Percentiles rank a stretch among this genome's conserved stretches.
phyloP scores from a whole-genome alignment of 2,329 filamentous ascomycete species.

The Penicillium psychrosexuale region DNA sequence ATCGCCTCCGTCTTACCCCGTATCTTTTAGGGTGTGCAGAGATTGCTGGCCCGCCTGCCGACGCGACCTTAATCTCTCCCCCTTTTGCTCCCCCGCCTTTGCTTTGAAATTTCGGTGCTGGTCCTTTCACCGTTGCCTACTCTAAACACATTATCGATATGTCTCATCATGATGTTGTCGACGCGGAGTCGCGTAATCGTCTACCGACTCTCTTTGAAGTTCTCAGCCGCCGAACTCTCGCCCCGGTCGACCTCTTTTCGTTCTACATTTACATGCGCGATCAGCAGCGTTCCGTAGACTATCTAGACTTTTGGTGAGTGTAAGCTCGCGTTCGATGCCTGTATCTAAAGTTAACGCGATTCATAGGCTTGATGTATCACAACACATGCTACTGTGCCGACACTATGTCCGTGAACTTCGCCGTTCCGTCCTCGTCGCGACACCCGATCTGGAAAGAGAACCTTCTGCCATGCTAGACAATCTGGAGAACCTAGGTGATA shows the following conservation, averaged over 20 bases:
- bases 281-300: slow-evolving; percentile 95
- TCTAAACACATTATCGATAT: slow-evolving; percentile 19
- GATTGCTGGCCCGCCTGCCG: neutral
- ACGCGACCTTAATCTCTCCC: slow-evolving; percentile 15
- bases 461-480: slow-evolving; percentile 74
- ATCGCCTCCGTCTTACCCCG: neutral
- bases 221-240: slow-evolving; percentile 85
- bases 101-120: slow-evolving; percentile 16
- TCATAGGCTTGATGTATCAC: slow-evolving; percentile 91
- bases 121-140: slow-evolving; percentile 1
- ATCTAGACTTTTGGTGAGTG: slow-evolving; percentile 92
- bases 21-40: neutral
- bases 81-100: slow-evolving; percentile 21
- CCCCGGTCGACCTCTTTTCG: slow-evolving; percentile 93
- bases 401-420: slow-evolving; percentile 96
- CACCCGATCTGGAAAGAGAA: slow-evolving; percentile 83
- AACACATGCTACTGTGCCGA: slow-evolving; percentile 94
- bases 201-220: slow-evolving; percentile 96
- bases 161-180: slow-evolving; percentile 32
- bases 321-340: neutral
- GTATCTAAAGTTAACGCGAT: neutral
- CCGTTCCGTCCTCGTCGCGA: slow-evolving; percentile 86
- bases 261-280: slow-evolving; percentile 99
- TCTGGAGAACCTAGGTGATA: slow-evolving; percentile 67
- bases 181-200: slow-evolving; percentile 64